Base-by-base conservation (phyloP, 257 asterid genomes). In the Plantago elongata region DNA sequence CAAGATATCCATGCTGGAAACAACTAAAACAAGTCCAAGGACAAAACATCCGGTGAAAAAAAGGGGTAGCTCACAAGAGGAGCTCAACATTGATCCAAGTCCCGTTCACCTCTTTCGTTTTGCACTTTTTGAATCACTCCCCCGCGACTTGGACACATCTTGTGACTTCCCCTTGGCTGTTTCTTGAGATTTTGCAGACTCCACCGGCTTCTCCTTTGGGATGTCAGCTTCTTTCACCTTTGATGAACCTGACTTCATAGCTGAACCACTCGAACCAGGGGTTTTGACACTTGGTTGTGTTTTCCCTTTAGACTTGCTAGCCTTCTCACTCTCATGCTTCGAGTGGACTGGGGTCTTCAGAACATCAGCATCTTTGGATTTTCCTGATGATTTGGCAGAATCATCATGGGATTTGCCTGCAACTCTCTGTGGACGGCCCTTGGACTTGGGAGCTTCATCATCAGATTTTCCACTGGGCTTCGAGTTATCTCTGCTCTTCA, bases 251-350 rank as follows among this genome's bases (percentile, higher is more conserved):
- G 84, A 67, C 68, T 84, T 84, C 15, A 69, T 66, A 47, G 71
- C 22, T 76, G 69, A 68, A 47, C 63, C 72, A 57, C 2, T 64
- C 5, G 71, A 34, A 68, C 77, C 54, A 13, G 52, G 54, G 30
- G 76, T 61, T 63, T 66, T 70, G 22, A 80, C 81, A 62, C 78
- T 72, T 55, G 63, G 81, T 29, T 77, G 67, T 46, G 79, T 66
- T 69, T 73, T 86, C 44, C 81, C 82, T 72, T 73, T 84, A 47
- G 91, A 73, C 75, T 81, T 85, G 60, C 77, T 75, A 16, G 74
- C 29, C 71, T 62, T 67, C 14, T 63, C 73, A 63, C 74, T 65
- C 57, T 74, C 89, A 57, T 79, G 83, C 72, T 78, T 85, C 10
- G 78, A 62, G 69, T 71, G 81, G 73, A 72, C 65, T 11, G 79